A percentile compares a stretch with the other conserved stretches of the same genome.
These are phyloP conservation scores for Verticillium tricorpus DNA, from an alignment of 2,329 filamentous ascomycete species.

Conservation along the genomic window DNA sequence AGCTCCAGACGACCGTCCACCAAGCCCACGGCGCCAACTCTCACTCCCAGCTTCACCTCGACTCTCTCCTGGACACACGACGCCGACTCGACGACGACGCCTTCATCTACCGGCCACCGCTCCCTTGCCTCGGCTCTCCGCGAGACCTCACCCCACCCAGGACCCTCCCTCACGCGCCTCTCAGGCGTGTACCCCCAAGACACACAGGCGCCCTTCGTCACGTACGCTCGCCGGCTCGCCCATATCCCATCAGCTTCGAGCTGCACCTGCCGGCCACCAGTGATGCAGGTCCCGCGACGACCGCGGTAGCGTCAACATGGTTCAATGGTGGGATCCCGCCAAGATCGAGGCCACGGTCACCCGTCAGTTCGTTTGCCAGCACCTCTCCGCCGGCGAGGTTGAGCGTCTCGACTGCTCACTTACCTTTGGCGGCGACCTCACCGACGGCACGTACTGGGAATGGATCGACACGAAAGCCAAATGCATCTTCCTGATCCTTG, in stretches of 20 bases:
- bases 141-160: conserved; percentile 1
- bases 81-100: neutral
- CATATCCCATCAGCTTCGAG: neutral
- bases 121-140: neutral
- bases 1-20: neutral
- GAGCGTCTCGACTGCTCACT: conserved; percentile 58
- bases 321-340: conserved; percentile 64
- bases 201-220: neutral
- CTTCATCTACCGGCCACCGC: neutral
- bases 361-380: conserved; percentile 59
- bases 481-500: conserved; percentile 65
- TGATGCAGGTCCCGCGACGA: conserved; percentile 3
- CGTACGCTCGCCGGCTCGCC: conserved; percentile 2
- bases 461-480: conserved; percentile 69
- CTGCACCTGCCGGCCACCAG: neutral
- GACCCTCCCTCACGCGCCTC: neutral
- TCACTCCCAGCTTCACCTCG: neutral
- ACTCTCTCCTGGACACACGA: neutral
- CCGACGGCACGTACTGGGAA: conserved; percentile 72
- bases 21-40: neutral
- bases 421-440: conserved; percentile 63
- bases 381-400: conserved; percentile 59
- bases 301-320: conserved; percentile 9
- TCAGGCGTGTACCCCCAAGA: neutral
- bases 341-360: conserved; percentile 67